These are phyloP conservation scores for Thalassiosira hispida DNA, from an alignment of 352 stramenopile genomes.

Conservation along the genomic window DNA sequence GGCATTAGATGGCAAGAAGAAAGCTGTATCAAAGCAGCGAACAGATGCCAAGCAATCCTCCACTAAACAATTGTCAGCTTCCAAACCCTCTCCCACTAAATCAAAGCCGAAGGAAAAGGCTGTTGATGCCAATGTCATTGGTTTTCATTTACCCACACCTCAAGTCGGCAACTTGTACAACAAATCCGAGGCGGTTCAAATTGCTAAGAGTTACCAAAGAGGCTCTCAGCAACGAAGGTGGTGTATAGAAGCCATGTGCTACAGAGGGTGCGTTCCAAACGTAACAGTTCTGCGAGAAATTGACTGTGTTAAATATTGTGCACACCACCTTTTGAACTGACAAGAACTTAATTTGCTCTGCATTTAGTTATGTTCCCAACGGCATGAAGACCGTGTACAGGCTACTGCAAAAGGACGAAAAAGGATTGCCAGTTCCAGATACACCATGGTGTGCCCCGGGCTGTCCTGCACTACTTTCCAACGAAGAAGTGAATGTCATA, in stretches of 20 bases:
- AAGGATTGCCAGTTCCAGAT: background rate
- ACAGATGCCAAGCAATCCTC: too few species aligned
- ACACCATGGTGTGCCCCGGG: background rate
- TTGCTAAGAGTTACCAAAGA: conserved; percentile 13
- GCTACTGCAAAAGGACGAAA: conserved; percentile 4
- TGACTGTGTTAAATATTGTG: background rate
- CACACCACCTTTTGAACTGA: background rate
- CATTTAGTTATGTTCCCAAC: background rate
- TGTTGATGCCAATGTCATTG: background rate
- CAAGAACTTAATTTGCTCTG: background rate
- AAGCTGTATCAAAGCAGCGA: too few species aligned
- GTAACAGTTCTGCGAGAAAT: too few species aligned
- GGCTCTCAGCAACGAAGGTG: background rate
- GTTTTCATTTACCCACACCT: background rate
- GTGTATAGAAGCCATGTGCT: conserved; percentile 2
- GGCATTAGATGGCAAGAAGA: too few species aligned
- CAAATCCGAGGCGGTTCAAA: conserved; percentile 19
- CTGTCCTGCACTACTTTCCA: background rate
- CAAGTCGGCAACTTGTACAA: conserved; percentile 4
- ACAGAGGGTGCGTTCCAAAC: background rate
- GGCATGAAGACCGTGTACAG: background rate
- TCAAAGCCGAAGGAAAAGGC: background rate
- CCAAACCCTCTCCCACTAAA: background rate
- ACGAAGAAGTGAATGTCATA: conserved; percentile 16
- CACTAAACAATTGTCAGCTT: background rate